Evolutionary conservation across 768 basidiomycete genomes (phyloP).

Genomic region (Hericium erinaceus): DNA sequence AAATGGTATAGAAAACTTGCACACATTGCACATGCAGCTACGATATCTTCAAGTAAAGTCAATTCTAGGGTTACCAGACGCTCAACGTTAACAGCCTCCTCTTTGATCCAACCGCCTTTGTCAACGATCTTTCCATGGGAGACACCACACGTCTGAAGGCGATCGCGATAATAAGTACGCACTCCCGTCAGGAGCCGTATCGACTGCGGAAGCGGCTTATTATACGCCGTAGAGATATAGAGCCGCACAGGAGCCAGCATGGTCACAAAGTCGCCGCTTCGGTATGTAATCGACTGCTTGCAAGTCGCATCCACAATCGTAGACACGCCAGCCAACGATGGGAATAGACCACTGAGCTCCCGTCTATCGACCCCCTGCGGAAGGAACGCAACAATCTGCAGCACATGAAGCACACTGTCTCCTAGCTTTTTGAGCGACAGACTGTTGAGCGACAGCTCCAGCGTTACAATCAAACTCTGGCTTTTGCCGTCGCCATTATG

Average conservation of each 20-base stretch:
- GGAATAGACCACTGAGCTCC: background rate
- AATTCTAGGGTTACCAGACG: background rate
- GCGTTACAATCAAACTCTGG: background rate
- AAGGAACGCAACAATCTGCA: background rate
- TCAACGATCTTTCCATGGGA: background rate
- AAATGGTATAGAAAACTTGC: too few species aligned
- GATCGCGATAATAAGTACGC: background rate
- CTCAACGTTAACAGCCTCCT: background rate
- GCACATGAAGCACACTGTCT: background rate
- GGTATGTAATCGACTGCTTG: background rate
- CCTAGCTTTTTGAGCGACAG: background rate
- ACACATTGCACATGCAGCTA: too few species aligned
- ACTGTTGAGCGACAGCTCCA: background rate
- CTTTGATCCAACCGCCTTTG: background rate
- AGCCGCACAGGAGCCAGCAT: background rate
- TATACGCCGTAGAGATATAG: background rate
- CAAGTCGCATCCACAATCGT: background rate
- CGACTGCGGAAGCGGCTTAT: background rate
- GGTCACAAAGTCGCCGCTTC: background rate
- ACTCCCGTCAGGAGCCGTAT: background rate
- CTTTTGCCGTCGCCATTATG: background rate
- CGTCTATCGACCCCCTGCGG: background rate
- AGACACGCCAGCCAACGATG: background rate
- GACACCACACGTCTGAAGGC: background rate
- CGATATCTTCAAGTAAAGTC: conserved; percentile 21